phyloP scores from a whole-genome alignment of 495 filamentous ascomycete species.

The Aspergillus indologenus region DNA sequence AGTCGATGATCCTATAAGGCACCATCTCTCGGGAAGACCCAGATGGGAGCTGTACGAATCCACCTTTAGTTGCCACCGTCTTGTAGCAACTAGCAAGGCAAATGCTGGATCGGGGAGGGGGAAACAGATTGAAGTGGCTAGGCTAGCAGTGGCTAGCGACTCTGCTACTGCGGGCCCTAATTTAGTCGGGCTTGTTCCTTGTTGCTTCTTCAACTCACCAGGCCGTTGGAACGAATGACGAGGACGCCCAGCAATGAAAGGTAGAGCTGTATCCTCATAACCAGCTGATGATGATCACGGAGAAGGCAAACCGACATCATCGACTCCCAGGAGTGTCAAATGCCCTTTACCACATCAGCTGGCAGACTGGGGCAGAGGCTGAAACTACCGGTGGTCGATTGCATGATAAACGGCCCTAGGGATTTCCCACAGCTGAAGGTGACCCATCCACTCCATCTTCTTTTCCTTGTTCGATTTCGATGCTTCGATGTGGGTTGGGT shows the following conservation, averaged over 20 bases:
- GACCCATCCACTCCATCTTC: not conserved
- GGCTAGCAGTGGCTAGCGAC: slow-evolving; percentile 14
- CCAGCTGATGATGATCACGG: not conserved
- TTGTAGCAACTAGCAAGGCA: not conserved
- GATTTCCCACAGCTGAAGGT: not conserved
- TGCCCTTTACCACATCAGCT: too few relatives aligned
- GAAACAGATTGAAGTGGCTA: too few relatives aligned
- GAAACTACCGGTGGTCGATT: not conserved
- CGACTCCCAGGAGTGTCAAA: too few relatives aligned
- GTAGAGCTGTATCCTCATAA: too few relatives aligned
- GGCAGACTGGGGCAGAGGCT: too few relatives aligned
- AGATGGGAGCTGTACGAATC: not conserved
- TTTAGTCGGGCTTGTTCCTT: slow-evolving; percentile 14
- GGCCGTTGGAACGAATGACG: not conserved
- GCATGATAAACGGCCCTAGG: not conserved
- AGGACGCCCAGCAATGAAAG: not conserved
- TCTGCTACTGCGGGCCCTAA: slow-evolving; percentile 17
- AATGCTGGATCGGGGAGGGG: not conserved
- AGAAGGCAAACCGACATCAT: too few relatives aligned
- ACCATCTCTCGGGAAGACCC: not conserved
- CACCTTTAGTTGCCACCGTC: not conserved
- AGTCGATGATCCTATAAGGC: not conserved
- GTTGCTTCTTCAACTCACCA: not conserved
- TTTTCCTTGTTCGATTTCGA: not conserved
- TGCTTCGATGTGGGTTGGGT: too few relatives aligned